Conservation (phyloP, 225 moss, liverwort and hornwort genomes). For the Takakia lepidozioides region DNA sequence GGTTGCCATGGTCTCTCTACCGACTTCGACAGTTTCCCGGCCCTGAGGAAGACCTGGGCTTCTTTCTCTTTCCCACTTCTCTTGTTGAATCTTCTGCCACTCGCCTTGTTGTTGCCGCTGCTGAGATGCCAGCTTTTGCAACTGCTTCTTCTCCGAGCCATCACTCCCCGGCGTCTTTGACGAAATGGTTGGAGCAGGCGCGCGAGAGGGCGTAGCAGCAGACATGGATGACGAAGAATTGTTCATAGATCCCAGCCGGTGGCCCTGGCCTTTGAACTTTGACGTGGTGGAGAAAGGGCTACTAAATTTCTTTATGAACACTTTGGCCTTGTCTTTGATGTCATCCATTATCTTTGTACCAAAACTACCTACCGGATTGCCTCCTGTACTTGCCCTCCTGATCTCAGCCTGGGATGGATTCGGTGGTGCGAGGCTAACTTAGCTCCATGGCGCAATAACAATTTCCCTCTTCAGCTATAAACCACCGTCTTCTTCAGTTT, state of each 20-base stretch:
- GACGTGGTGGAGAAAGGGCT: slow-evolving; percentile 11
- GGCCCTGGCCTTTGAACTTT: slow-evolving; percentile 35
- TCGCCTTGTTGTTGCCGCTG: slow-evolving; percentile 27
- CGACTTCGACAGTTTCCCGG: too few species aligned
- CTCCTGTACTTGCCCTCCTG: too few species aligned
- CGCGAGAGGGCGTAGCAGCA: slow-evolving; percentile 1
- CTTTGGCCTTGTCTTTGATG: slow-evolving; percentile 26
- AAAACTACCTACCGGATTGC: too few species aligned
- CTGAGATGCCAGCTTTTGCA: slow-evolving; percentile 7
- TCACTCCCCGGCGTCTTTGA: too few species aligned
- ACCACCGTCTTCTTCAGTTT: too few species aligned
- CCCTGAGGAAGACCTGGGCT: slow-evolving; percentile 1
- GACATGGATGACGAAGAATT: slow-evolving; percentile 4
- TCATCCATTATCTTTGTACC: too few species aligned
- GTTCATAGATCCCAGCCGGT: slow-evolving; percentile 17
- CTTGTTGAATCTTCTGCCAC: slow-evolving; percentile 24
- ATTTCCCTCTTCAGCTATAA: too few species aligned
- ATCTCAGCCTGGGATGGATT: too few species aligned
- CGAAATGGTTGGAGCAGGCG: too few species aligned
- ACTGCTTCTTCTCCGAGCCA: background rate
- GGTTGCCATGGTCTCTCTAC: background rate
- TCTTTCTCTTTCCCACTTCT: slow-evolving; percentile 35
- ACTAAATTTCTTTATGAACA: slow-evolving; percentile 23
- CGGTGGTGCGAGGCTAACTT: too few species aligned
- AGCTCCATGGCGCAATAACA: too few species aligned